These are phyloP conservation scores for Alternaria brassicicola DNA, from an alignment of 2,329 filamentous ascomycete genomes.

Conservation along the genomic window DNA sequence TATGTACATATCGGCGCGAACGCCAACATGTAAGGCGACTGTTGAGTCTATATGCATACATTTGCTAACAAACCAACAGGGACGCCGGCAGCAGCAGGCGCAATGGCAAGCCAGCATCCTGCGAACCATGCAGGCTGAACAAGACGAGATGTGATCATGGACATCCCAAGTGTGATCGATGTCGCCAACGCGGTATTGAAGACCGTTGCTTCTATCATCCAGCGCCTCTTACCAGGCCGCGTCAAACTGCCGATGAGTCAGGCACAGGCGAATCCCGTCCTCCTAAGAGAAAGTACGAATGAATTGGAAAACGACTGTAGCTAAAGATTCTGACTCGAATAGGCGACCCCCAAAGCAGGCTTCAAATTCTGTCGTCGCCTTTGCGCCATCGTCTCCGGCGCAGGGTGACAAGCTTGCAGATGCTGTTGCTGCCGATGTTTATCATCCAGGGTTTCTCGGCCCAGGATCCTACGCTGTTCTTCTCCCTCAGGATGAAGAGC, in stretches of 20 bases:
- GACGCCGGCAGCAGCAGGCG: slow-evolving; percentile 35
- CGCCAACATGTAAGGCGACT: slow-evolving; percentile 2
- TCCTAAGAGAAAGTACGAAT: slow-evolving; percentile 38
- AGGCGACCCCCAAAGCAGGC: slow-evolving; percentile 29
- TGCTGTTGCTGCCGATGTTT: slow-evolving; percentile 40
- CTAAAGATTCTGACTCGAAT: not conserved
- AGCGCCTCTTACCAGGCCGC: slow-evolving; percentile 42
- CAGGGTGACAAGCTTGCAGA: slow-evolving; percentile 36
- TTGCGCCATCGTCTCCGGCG: slow-evolving; percentile 19
- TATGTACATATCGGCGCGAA: not conserved
- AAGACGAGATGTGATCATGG: slow-evolving; percentile 45
- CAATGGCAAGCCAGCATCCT: slow-evolving; percentile 43
- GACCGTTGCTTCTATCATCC: slow-evolving; percentile 46
- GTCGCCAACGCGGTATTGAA: slow-evolving; percentile 41
- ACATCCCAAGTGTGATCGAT: slow-evolving; percentile 41
- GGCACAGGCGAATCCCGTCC: slow-evolving; percentile 24
- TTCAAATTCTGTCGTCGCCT: slow-evolving; percentile 9
- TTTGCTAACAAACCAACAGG: slow-evolving; percentile 23
- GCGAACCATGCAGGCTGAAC: slow-evolving; percentile 43
- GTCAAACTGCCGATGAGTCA: slow-evolving; percentile 18
- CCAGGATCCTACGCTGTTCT: slow-evolving; percentile 43
- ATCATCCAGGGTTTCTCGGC: slow-evolving; percentile 42
- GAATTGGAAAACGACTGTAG: not conserved
- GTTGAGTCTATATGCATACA: not conserved
- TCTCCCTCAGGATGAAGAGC: slow-evolving; percentile 36